Evolutionary conservation across 805 yeast species (phyloP), one percentile per base, ranked within the genome.

Genomic region (Wickerhamiella sorbophila): DNA sequence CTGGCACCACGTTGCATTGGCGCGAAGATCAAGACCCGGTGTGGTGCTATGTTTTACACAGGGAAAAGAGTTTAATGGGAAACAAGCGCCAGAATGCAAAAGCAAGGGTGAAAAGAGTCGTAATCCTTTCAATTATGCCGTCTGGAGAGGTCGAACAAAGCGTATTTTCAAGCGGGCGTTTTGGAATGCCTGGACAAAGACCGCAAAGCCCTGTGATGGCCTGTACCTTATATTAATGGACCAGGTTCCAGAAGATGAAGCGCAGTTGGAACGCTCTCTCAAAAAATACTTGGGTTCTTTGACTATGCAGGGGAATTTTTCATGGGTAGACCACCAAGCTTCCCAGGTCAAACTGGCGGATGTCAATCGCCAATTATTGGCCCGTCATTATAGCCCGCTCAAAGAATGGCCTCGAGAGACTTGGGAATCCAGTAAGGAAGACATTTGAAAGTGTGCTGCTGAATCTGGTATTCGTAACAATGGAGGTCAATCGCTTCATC

Each of bases 1-100:
- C 6, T 52, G 54, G 55, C 55, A 52, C 41, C 47, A 49, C 1
- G 20, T 49, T 3, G 48, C 52, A 3, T 45, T 41, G 17, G 50
- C 43, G n/a, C 44, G 55, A 6, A 42, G 38, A 9, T 47, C 53
- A 16, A 46, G 55, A 21, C 55, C 55, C 1, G 47, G 52, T 2
- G 16, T 52, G 20, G 44, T 33, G 4, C 43, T 45, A 1, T 12
- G 47, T 5, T 44, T 42, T 9, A 26, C 40, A 14, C 21, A 19
- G 2, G 52, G 51, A 12, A 33, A 4, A 3, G 39, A 14, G 12
- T 49, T 17, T 34, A 52, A 52, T 32, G 55, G 55, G 4, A 39
- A 36, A 19, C 20, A 10, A 10, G 34, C 43, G 20, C 19, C 19
- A 12, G 10, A 21, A 10, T 10, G 24, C 31, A 19, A 4, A 20